These are phyloP conservation scores for Alloteropsis semialata DNA, from an alignment of 176 grass and related monocot species.

Conservation along the genomic window DNA sequence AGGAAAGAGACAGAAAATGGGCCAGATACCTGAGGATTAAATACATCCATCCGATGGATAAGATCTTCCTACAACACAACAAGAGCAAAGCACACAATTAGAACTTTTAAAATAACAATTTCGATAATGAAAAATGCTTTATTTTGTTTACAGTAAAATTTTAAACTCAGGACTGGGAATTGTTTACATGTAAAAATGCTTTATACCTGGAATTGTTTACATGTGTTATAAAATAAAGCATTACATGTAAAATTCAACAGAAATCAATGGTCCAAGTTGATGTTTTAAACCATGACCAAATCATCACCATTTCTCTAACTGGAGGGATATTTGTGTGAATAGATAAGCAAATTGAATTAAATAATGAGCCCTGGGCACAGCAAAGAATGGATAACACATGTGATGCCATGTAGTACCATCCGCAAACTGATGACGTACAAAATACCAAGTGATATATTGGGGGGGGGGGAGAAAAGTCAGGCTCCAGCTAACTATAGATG, in stretches of 20 bases:
- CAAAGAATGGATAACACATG: neutral
- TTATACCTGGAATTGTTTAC: neutral
- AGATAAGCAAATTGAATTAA: neutral
- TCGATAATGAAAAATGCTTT: neutral
- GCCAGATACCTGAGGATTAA: slow-evolving; percentile 82
- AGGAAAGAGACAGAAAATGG: neutral
- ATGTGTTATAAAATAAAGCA: neutral
- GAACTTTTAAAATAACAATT: neutral
- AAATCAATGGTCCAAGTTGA: neutral
- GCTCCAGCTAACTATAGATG: too few relatives aligned
- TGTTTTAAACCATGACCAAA: neutral
- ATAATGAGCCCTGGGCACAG: neutral
- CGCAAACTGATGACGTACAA: too few relatives aligned
- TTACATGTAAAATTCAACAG: too few relatives aligned
- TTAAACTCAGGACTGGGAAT: neutral
- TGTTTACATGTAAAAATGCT: neutral
- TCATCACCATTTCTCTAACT: neutral
- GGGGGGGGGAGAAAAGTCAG: too few relatives aligned
- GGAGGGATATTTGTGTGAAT: neutral
- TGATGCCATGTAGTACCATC: too few relatives aligned
- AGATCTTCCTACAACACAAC: slow-evolving; percentile 71
- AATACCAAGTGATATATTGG: too few relatives aligned
- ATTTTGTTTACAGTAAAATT: too few relatives aligned
- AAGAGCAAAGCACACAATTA: slow-evolving; percentile 14
- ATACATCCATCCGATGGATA: slow-evolving; percentile 74